Conservation (phyloP, 257 asterid genomes). For the Phtheirospermum japonicum region DNA sequence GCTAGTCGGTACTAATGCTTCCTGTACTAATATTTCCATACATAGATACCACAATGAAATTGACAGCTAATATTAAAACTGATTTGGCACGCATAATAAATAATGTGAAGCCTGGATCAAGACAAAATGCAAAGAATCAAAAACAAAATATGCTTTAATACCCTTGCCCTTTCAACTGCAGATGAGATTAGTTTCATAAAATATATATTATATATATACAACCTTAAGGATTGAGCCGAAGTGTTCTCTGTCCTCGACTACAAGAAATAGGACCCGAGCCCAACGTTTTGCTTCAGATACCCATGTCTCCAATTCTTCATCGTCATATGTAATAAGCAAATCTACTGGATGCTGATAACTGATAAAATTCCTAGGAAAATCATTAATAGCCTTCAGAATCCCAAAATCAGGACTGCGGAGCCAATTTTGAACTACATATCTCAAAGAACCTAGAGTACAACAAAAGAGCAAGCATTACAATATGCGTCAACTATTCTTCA, state of each 20-base stretch:
- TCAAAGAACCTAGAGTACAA: slow-evolving; percentile 55
- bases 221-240: slow-evolving; percentile 57
- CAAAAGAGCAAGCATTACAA: slow-evolving; percentile 13
- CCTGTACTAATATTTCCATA: background rate
- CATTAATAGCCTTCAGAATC: slow-evolving; percentile 50
- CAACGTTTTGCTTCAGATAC: slow-evolving; percentile 74
- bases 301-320: slow-evolving; percentile 85
- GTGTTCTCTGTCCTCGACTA: slow-evolving; percentile 41
- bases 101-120: background rate
- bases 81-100: background rate
- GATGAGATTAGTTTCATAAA: background rate
- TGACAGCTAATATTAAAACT: background rate
- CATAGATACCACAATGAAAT: background rate
- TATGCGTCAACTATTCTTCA: slow-evolving; percentile 18
- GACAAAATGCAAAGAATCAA: background rate
- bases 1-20: background rate
- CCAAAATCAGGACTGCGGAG: slow-evolving; percentile 42
- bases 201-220: background rate
- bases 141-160: background rate
- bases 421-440: slow-evolving; percentile 65
- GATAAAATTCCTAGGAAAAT: slow-evolving; percentile 57
- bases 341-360: slow-evolving; percentile 38
- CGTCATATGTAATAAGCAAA: slow-evolving; percentile 52
- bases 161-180: background rate
- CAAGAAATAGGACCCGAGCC: slow-evolving; percentile 81